Percentiles rank a stretch among this genome's conserved stretches.
phyloP scores from a whole-genome alignment of 805 yeast genomes.

The Candida coleopterorum region DNA sequence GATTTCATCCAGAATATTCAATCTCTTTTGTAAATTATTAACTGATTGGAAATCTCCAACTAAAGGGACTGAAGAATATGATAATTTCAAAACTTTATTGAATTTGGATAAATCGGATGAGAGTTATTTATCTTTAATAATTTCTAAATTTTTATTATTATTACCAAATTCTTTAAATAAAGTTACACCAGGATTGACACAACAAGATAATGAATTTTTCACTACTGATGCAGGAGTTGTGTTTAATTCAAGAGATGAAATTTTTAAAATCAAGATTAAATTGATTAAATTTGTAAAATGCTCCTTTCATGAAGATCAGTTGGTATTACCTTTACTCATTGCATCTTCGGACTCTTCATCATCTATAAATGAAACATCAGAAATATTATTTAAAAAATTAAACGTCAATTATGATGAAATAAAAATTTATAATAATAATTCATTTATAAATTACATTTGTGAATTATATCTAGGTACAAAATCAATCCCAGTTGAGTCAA shows the following conservation, averaged over 20 bases:
- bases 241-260: slow-evolving; percentile 43
- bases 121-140: slow-evolving; percentile 39
- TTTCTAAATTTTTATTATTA: slow-evolving; percentile 56
- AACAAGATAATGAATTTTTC: slow-evolving; percentile 54
- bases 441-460: slow-evolving; percentile 41
- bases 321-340: slow-evolving; percentile 49
- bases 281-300: slow-evolving; percentile 35
- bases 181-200: slow-evolving; percentile 58
- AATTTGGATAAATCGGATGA: slow-evolving; percentile 34
- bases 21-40: slow-evolving; percentile 53
- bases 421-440: slow-evolving; percentile 54
- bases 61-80: slow-evolving; percentile 36
- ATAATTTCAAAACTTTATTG: slow-evolving; percentile 25
- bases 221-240: slow-evolving; percentile 65
- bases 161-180: slow-evolving; percentile 32
- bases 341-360: slow-evolving; percentile 62
- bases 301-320: slow-evolving; percentile 33
- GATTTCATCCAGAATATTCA: slow-evolving; percentile 56
- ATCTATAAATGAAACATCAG: slow-evolving; percentile 51
- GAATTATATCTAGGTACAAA: slow-evolving; percentile 49
- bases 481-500: slow-evolving; percentile 50
- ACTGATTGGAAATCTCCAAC: slow-evolving; percentile 44
- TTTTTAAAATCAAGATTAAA: slow-evolving; percentile 27
- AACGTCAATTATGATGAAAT: slow-evolving; percentile 49
- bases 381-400: slow-evolving; percentile 46